Evolutionary conservation across 768 basidiomycete species (phyloP).

Genomic region (Xerocomus spinulosus): DNA sequence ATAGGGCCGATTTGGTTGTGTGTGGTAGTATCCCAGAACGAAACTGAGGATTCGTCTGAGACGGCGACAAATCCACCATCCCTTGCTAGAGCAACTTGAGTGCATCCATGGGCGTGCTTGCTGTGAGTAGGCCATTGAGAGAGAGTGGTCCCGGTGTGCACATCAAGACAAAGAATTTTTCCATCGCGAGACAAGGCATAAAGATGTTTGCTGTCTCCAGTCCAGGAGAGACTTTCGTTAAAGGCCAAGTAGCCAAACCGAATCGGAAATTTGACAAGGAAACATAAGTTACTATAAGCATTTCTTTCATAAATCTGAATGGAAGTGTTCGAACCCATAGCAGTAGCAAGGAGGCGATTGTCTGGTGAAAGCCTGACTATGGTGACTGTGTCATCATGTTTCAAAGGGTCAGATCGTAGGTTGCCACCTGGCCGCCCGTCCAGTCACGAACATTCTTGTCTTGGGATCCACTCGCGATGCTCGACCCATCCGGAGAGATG

Average conservation of each 20-base stretch:
- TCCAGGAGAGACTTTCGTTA: not conserved
- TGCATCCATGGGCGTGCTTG: too few relatives aligned
- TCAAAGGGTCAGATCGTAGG: slow-evolving; percentile 1
- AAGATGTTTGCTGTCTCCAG: not conserved
- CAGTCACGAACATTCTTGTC: not conserved
- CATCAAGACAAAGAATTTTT: not conserved
- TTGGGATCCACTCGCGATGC: slow-evolving; percentile 1
- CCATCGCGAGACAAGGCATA: not conserved
- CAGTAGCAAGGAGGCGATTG: not conserved
- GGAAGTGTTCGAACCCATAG: not conserved
- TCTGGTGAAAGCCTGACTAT: not conserved
- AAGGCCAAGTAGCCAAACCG: too few relatives aligned
- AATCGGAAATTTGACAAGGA: not conserved
- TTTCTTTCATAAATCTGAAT: not conserved
- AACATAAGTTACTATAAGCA: too few relatives aligned
- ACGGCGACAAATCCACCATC: not conserved
- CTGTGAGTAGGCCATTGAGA: not conserved
- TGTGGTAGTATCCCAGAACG: slow-evolving; percentile 5
- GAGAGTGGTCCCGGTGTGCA: not conserved
- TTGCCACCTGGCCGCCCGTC: slow-evolving; percentile 3
- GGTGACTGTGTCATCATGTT: too few relatives aligned
- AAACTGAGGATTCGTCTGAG: slow-evolving; percentile 1
- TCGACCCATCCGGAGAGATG: slow-evolving; percentile 10
- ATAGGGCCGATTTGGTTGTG: not conserved
- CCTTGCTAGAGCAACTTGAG: too few relatives aligned